Conservation (phyloP, 768 basidiomycete species). For the Heimioporus sp. region DNA sequence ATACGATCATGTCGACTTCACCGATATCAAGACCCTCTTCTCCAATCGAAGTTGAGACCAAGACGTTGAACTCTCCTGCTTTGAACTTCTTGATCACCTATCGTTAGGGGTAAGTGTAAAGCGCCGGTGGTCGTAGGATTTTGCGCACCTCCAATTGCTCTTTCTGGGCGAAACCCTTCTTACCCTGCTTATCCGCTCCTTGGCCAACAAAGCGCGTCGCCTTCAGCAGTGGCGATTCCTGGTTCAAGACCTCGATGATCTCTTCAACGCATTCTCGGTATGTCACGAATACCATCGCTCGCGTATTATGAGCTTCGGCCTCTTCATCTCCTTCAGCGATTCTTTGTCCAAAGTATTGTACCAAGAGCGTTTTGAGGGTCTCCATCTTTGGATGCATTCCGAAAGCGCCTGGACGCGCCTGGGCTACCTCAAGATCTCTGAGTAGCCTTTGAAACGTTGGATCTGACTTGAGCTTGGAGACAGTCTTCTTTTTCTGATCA, state of each 20-base stretch:
- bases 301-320: constrained; percentile 41
- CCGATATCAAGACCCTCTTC: constrained; percentile 99
- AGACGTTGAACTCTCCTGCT: constrained; percentile 80
- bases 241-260: constrained; percentile 76
- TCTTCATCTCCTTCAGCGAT: constrained; percentile 42
- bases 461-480: constrained; percentile 48
- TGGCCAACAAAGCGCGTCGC: constrained; percentile 91
- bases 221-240: constrained; percentile 73
- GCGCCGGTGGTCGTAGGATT: not conserved
- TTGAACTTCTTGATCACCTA: constrained; percentile 90
- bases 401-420: constrained; percentile 45
- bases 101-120: constrained; percentile 3
- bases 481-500: constrained; percentile 37
- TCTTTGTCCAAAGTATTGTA: constrained; percentile 66
- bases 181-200: constrained; percentile 78
- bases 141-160: constrained; percentile 79
- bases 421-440: constrained; percentile 61
- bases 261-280: constrained; percentile 90
- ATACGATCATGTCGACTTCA: constrained; percentile 92
- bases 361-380: constrained; percentile 64
- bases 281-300: constrained; percentile 94
- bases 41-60: constrained; percentile 95
- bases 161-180: constrained; percentile 86
- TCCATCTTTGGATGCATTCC: constrained; percentile 91
- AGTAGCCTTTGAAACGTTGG: constrained; percentile 64